Conservation (phyloP, 352 stramenopile genomes). For the Pythium folliculosum region DNA sequence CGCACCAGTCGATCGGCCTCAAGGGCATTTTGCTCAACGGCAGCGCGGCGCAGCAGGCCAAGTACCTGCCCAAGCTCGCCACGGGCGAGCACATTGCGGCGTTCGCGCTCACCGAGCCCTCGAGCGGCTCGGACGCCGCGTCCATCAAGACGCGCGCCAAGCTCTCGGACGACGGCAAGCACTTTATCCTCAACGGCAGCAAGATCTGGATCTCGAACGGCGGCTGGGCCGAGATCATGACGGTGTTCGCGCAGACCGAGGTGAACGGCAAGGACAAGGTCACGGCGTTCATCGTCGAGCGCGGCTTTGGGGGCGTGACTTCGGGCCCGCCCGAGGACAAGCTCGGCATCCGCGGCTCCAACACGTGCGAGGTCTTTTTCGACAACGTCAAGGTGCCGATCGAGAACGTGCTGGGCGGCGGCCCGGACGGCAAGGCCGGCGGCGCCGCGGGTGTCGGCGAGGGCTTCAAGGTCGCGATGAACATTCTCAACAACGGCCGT, state of each 20-base stretch:
- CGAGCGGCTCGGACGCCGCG: constrained; percentile 87
- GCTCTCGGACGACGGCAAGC: constrained; percentile 89
- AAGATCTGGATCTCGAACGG: constrained; percentile 99
- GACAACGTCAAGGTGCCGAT: constrained; percentile 94
- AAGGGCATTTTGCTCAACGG: constrained; percentile 89
- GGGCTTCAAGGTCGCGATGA: constrained; percentile 93
- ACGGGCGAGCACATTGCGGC: constrained; percentile 83
- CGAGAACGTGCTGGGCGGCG: constrained; percentile 88
- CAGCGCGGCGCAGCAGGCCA: constrained; percentile 80
- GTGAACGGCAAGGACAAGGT: constrained; percentile 97
- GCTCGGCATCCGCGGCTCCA: constrained; percentile 96
- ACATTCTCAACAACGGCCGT: constrained; percentile 93
- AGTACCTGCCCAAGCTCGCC: constrained; percentile 91
- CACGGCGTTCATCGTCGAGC: constrained; percentile 97
- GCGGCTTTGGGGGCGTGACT: constrained; percentile 89
- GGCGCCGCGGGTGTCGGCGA: constrained; percentile 77
- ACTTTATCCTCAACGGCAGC: constrained; percentile 91
- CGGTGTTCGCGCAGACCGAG: constrained; percentile 96
- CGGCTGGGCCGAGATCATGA: constrained; percentile 95
- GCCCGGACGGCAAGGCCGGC: constrained; percentile 69
- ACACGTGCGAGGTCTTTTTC: constrained; percentile 96
- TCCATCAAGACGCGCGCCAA: constrained; percentile 91
- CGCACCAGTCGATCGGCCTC: constrained; percentile 86
- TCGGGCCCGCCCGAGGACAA: constrained; percentile 96
- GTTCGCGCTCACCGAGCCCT: constrained; percentile 91